Evolutionary conservation across 805 yeast species (phyloP).

Genomic region (Henningerozyma blattae): DNA sequence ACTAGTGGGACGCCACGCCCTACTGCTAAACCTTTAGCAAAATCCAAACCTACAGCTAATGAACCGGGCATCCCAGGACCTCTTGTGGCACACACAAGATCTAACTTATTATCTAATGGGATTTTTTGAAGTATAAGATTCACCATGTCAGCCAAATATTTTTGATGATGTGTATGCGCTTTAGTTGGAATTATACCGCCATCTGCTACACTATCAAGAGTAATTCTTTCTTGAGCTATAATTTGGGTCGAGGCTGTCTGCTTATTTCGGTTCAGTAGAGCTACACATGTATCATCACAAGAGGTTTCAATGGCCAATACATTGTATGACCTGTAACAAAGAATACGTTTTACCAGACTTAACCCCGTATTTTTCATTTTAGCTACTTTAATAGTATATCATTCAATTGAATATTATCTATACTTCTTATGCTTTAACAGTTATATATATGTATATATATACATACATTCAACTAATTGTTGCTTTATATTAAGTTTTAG

Average conservation of each 20-base stretch:
- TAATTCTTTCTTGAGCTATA: constrained; percentile 47
- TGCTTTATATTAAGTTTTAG: no score
- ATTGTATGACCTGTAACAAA: constrained; percentile 32
- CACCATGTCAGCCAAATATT: constrained; percentile 24
- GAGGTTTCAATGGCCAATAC: constrained; percentile 86
- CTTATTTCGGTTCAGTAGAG: constrained; percentile 44
- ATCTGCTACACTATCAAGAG: constrained; percentile 48
- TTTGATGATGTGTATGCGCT: constrained; percentile 74
- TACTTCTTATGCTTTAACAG: no score
- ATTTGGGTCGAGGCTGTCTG: constrained; percentile 11
- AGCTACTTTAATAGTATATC: no score
- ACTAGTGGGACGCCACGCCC: constrained; percentile 71
- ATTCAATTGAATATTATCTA: no score
- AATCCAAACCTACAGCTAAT: constrained; percentile 65
- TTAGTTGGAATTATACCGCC: constrained; percentile 88
- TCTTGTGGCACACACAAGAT: constrained; percentile 76
- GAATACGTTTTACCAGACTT: no score
- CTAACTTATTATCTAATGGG: constrained; percentile 32
- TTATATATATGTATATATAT: no score
- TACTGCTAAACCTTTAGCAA: constrained; percentile 73
- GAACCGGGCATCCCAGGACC: constrained; percentile 98
- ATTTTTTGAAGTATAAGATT: no score
- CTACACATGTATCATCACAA: constrained; percentile 91
- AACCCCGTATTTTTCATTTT: no score
- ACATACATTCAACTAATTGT: no score